Base-by-base conservation (phyloP, 1,139 yeast genomes). In the Candida labiduridarum region DNA sequence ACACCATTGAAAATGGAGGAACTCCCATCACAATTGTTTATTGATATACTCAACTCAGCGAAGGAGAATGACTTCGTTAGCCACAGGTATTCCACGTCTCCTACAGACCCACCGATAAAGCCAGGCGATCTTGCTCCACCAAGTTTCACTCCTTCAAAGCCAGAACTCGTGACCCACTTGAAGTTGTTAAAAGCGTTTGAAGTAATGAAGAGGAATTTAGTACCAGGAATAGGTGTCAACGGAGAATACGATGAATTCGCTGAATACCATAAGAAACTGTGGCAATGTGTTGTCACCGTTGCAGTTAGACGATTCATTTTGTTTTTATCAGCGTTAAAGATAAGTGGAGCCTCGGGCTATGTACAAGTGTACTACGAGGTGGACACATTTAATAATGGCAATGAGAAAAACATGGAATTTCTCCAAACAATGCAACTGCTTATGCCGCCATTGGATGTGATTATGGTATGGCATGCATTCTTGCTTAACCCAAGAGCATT, bases 401-500 rank as follows among this genome's bases (percentile, higher is more conserved):
- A 27, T 36, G 41, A 16, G 8, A 45, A 42, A 30, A 22, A 42
- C n/a, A 6, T 8, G 7, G 19, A 34, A 16, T 43, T 46, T 27
- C 18, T 38, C 5, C n/a, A 16, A 12, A 15, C 18, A 5, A 44
- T 48, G 48, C 16, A 41, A 2, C 4, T 5, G 8, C 3, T 49
- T 3, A 38, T 49, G 14, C 75, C 76, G 1, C 74, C 75, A 2
- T 53, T 71, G 44, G 78, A 73, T 51, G 66, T 74, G 4, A 48
- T 72, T n/a, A 62, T 72, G 69, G 72, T 73, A 1, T 74, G 78
- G 79, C 78, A 74, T 54, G 54, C 62, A 30, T 62, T 61, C 44
- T 42, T 54, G 16, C 47, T 57, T 40, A 51, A 58, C 44, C 57
- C 64, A 4, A 56, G 56, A 30, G 53, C 66, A 0, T 66, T 58